Percentiles rank a stretch among this genome's conserved stretches.
phyloP scores from a whole-genome alignment of 805 yeast genomes.

The Metschnikowia drakensbergensis region DNA sequence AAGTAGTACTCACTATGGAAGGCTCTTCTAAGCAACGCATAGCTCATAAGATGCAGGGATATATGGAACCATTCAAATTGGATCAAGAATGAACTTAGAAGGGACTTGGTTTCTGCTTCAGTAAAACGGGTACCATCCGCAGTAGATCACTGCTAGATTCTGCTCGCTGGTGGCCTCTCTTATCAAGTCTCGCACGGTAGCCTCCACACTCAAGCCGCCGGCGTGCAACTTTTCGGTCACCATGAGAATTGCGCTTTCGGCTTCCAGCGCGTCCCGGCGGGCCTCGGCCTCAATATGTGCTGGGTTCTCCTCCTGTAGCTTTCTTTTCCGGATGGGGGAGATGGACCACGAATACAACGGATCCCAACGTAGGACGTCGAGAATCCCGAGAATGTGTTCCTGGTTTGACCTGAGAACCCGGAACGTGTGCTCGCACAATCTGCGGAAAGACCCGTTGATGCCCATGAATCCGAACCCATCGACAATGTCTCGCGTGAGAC shows the following conservation, averaged over 20 bases:
- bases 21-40: too few relatives aligned
- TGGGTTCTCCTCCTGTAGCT: slow-evolving; percentile 43
- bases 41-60: too few relatives aligned
- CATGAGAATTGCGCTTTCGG: slow-evolving; percentile 68
- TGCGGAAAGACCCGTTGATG: slow-evolving; percentile 68
- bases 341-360: slow-evolving; percentile 90
- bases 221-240: slow-evolving; percentile 69
- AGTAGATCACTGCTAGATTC: slow-evolving; percentile 69
- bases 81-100: too few relatives aligned
- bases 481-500: slow-evolving; percentile 83
- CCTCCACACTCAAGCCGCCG: slow-evolving; percentile 72
- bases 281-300: slow-evolving; percentile 18
- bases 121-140: slow-evolving; percentile 83
- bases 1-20: too few relatives aligned
- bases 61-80: too few relatives aligned
- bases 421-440: slow-evolving; percentile 70
- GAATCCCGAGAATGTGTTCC: slow-evolving; percentile 70
- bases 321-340: slow-evolving; percentile 64
- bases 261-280: slow-evolving; percentile 58
- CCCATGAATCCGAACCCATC: slow-evolving; percentile 95
- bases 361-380: slow-evolving; percentile 86
- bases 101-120: slow-evolving; percentile 18
- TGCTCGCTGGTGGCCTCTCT: slow-evolving; percentile 66
- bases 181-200: slow-evolving; percentile 76
- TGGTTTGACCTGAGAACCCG: slow-evolving; percentile 60